Percentiles rank a stretch among this genome's conserved stretches.
These are phyloP conservation scores for Camelina laxa DNA, from an alignment of 345 rosid genomes.

Conservation along the genomic window DNA sequence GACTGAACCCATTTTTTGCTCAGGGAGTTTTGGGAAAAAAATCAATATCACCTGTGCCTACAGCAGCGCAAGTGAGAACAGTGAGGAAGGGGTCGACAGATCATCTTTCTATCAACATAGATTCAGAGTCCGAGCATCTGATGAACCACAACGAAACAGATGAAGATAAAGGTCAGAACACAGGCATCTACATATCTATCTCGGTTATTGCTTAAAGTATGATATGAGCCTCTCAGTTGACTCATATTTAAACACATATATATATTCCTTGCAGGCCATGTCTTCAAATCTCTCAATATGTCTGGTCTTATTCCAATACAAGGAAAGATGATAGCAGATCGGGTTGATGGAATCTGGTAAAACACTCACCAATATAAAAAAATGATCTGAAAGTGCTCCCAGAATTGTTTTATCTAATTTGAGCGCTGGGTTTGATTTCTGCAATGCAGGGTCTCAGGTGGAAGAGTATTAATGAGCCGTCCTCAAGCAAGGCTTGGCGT, in stretches of 20 bases:
- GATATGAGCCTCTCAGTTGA: neutral
- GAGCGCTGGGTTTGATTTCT: constrained; percentile 13
- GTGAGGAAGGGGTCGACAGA: constrained; percentile 85
- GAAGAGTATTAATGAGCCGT: constrained; percentile 75
- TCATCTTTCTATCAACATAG: constrained; percentile 83
- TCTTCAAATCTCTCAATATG: constrained; percentile 83
- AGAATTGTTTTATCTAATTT: neutral
- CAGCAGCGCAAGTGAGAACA: constrained; percentile 80
- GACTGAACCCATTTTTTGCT: constrained; percentile 26
- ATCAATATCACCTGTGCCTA: constrained; percentile 57
- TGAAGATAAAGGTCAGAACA: constrained; percentile 74
- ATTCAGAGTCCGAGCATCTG: constrained; percentile 65
- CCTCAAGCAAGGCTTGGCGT: constrained; percentile 86
- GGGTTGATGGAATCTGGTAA: constrained; percentile 91
- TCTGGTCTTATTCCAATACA: constrained; percentile 85
- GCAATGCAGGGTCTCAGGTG: constrained; percentile 77
- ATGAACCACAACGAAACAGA: constrained; percentile 63
- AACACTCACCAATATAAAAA: constrained; percentile 7
- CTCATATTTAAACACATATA: constrained; percentile 10
- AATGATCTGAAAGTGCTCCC: constrained; percentile 1
- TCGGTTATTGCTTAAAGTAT: constrained; percentile 6
- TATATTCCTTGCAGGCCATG: constrained; percentile 62
- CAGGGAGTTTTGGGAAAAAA: constrained; percentile 66
- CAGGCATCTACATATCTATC: constrained; percentile 34
- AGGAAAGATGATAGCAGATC: constrained; percentile 90